Base-by-base conservation (phyloP, 2,329 filamentous ascomycete species). In the Thelonectria rubi region DNA sequence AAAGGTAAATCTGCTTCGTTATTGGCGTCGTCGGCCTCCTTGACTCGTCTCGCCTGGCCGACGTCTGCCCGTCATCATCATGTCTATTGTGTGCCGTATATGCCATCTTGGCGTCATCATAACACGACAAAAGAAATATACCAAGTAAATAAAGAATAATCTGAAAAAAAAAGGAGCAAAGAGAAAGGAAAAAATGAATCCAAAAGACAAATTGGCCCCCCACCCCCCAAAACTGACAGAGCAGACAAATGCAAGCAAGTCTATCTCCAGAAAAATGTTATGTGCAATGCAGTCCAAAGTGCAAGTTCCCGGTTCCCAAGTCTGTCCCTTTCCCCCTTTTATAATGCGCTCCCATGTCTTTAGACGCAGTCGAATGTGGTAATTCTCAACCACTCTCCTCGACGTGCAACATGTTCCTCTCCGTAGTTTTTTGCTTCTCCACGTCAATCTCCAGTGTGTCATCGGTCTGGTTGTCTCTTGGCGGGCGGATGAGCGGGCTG, bases 51-150 rank as follows among this genome's bases (percentile, higher is more conserved):
- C 68, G 63, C 50, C 34, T 71, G 69, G 69, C 64, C 69, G 66
- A 43, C 55, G 60, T 60, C 68, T 63, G 60, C 62, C 67, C 65
- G 60, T 63, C 67, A 63, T 71, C 65, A 68, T 69, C 58, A 60
- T 68, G 58, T 70, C 65, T 71, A 71, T 71, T 71, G 65, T 60
- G 42, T 48, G 58, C 58, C 58, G 58, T 61, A 61, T 53, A 48
- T 58, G 55, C 55, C 55, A 24, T 51, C 21, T 59, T 55, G 50
- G 55, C 60, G 21, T 39, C 42, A 30, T 55, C 45, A 62, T 58
- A 40, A 65, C 58, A 64, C 37, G 62, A 55, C 21, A 39, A 57
- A 48, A 45, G 47, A 47, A 48, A 54, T 39, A 59, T 40, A 56
- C 62, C 55, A 48, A 49, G 53, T 43, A 50, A 50, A 57, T 40